Evolutionary conservation across 1,139 yeast species (phyloP).

Genomic region (Taphrina flavorubra): DNA sequence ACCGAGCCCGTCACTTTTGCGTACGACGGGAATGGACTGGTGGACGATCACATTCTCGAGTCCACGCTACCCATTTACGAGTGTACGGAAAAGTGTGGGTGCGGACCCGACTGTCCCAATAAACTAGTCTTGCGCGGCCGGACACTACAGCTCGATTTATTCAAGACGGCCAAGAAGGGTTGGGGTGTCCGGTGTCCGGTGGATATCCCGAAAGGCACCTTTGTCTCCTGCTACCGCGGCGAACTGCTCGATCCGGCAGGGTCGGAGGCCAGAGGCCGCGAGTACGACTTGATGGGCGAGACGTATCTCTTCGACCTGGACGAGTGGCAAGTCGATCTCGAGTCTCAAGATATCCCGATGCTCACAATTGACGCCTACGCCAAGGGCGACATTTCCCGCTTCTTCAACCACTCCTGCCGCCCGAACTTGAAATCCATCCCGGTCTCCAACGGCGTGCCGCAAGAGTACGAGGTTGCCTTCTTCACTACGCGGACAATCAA

Average conservation of each 20-base stretch:
- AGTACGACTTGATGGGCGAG: constrained; percentile 35
- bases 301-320: constrained; percentile 44
- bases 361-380: constrained; percentile 44
- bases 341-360: constrained; percentile 12
- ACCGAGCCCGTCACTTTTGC: constrained; percentile 33
- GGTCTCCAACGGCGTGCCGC: constrained; percentile 13
- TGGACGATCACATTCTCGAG: constrained; percentile 20
- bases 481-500: constrained; percentile 41
- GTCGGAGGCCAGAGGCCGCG: constrained; percentile 38
- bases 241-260: constrained; percentile 42
- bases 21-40: constrained; percentile 38
- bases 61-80: constrained; percentile 37
- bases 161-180: constrained; percentile 43
- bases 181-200: constrained; percentile 43
- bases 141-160: constrained; percentile 38
- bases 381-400: constrained; percentile 45
- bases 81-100: constrained; percentile 41
- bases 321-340: constrained; percentile 21
- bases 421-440: constrained; percentile 38
- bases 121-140: constrained; percentile 44
- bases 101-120: constrained; percentile 39
- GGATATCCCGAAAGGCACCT: constrained; percentile 40
- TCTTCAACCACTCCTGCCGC: constrained; percentile 44
- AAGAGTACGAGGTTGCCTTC: constrained; percentile 41
- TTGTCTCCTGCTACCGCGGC: constrained; percentile 42